Conservation (phyloP, 768 basidiomycete species). For the Omphalotus guepiniiformis region DNA sequence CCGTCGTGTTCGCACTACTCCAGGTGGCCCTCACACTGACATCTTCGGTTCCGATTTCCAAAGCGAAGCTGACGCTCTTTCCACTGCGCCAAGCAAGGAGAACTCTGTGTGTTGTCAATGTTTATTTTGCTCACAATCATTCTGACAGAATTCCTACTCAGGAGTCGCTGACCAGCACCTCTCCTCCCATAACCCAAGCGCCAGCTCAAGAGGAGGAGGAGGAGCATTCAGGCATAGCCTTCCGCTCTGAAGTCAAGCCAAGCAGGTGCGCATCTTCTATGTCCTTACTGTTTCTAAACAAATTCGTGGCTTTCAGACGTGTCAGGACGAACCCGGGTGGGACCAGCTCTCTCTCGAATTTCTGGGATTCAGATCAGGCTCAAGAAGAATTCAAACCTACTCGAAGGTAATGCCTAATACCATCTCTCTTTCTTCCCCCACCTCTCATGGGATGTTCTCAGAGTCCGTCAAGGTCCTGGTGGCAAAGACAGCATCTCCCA, state of each 20-base stretch:
- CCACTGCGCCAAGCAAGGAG: conserved; percentile 46
- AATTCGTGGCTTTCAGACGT: conserved; percentile 24
- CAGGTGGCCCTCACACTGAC: conserved; percentile 47
- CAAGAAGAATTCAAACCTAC: conserved; percentile 60
- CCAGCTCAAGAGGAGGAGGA: conserved; percentile 16
- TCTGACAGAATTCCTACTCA: neutral
- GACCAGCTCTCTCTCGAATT: conserved; percentile 35
- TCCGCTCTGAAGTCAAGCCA: conserved; percentile 39
- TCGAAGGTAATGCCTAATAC: conserved; percentile 45
- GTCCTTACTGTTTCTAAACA: neutral
- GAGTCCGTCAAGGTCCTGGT: conserved; percentile 66
- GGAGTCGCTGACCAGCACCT: neutral
- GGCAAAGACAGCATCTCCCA: conserved; percentile 55
- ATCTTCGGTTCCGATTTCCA: conserved; percentile 40
- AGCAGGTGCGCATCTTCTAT: conserved; percentile 36
- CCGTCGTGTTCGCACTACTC: conserved; percentile 52
- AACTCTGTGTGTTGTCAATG: conserved; percentile 3
- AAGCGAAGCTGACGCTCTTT: conserved; percentile 52
- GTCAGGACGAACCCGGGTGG: conserved; percentile 44
- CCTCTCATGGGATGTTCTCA: conserved; percentile 16
- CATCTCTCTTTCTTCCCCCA: too few relatives aligned
- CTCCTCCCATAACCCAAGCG: neutral
- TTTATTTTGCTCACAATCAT: conserved; percentile 1
- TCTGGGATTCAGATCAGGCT: conserved; percentile 44
- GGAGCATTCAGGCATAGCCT: conserved; percentile 30